These are phyloP conservation scores for Taxillus chinensis DNA, from an alignment of 164 flowering plant species.

Conservation along the genomic window DNA sequence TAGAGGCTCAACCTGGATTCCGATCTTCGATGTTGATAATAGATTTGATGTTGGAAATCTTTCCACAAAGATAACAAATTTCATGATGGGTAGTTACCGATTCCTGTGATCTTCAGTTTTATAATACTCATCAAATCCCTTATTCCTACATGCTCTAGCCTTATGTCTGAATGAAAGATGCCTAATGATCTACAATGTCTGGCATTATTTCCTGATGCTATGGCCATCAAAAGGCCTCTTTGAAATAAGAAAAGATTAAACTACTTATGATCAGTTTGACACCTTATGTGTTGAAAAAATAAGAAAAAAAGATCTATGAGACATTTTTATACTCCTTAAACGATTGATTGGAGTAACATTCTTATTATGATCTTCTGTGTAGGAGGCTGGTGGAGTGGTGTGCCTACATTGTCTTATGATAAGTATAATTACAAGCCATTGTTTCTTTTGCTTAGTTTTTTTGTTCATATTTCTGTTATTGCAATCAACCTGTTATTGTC, in stretches of 20 bases:
- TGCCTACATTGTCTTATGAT: constrained; percentile 59
- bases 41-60: constrained; percentile 51
- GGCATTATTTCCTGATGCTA: too few species aligned
- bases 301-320: too few species aligned
- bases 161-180: too few species aligned
- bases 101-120: constrained; percentile 8
- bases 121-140: background rate
- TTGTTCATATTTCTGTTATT: background rate
- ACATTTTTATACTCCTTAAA: too few species aligned
- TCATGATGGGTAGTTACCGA: constrained; percentile 63
- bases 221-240: too few species aligned
- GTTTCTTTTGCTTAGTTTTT: background rate
- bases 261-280: too few species aligned
- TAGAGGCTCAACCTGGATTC: constrained; percentile 88
- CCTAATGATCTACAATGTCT: too few species aligned
- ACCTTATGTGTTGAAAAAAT: too few species aligned
- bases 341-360: too few species aligned
- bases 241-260: too few species aligned
- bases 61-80: constrained; percentile 60
- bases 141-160: background rate
- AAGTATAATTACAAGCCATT: constrained; percentile 26
- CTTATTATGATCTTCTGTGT: background rate
- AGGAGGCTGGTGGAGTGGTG: constrained; percentile 99
- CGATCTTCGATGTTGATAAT: constrained; percentile 72
- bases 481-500: background rate